phyloP scores from a whole-genome alignment of 176 grass and related monocot species.

The Tillandsia leiboldiana region DNA sequence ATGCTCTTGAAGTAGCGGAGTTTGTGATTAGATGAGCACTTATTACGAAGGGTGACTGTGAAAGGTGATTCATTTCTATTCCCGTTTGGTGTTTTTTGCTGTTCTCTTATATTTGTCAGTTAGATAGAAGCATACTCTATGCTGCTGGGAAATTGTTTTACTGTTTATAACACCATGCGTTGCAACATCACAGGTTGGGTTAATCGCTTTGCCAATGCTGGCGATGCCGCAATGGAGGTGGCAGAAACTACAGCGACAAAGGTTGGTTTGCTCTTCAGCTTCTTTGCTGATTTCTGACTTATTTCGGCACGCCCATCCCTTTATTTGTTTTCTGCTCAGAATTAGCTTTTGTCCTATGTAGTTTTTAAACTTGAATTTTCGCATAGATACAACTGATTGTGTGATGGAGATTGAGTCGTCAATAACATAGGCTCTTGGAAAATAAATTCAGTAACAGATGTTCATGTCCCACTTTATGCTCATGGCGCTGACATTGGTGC shows the following conservation, averaged over 20 bases:
- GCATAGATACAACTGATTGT: too few species aligned
- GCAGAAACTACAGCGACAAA: conserved; percentile 45
- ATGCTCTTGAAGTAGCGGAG: too few species aligned
- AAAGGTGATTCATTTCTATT: neutral
- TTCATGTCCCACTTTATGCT: too few species aligned
- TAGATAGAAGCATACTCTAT: neutral
- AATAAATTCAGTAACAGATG: too few species aligned
- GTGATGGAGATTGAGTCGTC: too few species aligned
- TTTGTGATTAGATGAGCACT: too few species aligned
- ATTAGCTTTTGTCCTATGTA: neutral
- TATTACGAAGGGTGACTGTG: too few species aligned
- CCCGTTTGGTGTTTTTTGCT: conserved; percentile 7
- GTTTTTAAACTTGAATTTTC: too few species aligned
- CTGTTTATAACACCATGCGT: too few species aligned
- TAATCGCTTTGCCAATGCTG: conserved; percentile 57
- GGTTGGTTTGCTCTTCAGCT: conserved; percentile 12
- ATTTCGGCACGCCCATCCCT: neutral
- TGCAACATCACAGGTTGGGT: conserved; percentile 31
- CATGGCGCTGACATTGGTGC: too few species aligned
- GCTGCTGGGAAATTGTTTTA: too few species aligned
- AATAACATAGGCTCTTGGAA: too few species aligned
- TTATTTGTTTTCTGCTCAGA: neutral
- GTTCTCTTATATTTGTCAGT: neutral
- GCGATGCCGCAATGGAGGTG: conserved; percentile 50
- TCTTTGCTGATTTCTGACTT: conserved; percentile 4